Evolutionary conservation across 2,329 filamentous ascomycete genomes (phyloP).

Genomic region (Ophiostoma sp.): DNA sequence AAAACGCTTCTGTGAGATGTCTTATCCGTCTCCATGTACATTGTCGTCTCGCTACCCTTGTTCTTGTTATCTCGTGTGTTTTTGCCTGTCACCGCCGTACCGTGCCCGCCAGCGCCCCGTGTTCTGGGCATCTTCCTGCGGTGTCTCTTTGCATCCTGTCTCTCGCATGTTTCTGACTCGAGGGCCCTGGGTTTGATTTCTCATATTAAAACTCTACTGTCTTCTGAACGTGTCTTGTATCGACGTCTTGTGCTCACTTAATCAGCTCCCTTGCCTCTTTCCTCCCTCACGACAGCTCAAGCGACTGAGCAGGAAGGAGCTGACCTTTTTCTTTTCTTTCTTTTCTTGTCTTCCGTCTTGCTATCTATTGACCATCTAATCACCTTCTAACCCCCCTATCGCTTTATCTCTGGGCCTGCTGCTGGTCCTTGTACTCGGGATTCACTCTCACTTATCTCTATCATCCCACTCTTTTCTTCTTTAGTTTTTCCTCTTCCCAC

Average conservation of each 20-base stretch:
- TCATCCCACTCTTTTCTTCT: neutral
- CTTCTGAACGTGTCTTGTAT: no score
- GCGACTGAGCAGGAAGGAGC: neutral
- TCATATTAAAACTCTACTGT: no score
- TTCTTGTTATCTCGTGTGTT: neutral
- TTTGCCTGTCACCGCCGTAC: neutral
- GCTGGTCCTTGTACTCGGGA: no score
- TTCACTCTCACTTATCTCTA: neutral
- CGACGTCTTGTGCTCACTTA: neutral
- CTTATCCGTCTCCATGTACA: slow-evolving; percentile 2
- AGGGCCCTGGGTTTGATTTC: no score
- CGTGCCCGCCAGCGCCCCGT: neutral
- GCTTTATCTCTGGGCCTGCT: neutral
- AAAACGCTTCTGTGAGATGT: neutral
- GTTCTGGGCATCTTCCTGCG: neutral
- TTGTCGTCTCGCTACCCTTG: neutral
- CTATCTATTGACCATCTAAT: neutral
- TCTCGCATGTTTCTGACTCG: no score
- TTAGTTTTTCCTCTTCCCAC: slow-evolving; percentile 8
- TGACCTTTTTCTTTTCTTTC: neutral
- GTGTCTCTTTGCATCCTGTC: no score
- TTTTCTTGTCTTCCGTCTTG: neutral
- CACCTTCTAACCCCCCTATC: neutral
- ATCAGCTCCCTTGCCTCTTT: neutral
- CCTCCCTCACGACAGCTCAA: neutral